Percentiles rank a stretch among this genome's conserved stretches.
These are phyloP conservation scores for Aureobasidium sp. DNA, from an alignment of 2,329 filamentous ascomycete species.

Conservation along the genomic window DNA sequence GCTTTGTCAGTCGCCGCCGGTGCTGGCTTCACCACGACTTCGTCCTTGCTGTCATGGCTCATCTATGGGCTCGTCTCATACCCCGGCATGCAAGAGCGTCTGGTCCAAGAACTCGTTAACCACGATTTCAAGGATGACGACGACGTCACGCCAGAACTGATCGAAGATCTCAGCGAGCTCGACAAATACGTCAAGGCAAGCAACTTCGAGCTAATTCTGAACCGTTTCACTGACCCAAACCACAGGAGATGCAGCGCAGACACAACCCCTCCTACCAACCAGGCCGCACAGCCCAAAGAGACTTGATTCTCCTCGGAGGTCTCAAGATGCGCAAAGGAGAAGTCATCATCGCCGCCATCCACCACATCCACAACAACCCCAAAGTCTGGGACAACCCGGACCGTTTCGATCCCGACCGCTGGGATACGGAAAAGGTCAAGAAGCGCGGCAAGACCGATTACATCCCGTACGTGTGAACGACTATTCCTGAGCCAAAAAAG, in stretches of 20 bases:
- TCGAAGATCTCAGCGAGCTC: too few relatives aligned
- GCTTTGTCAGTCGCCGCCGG: constrained; percentile 46
- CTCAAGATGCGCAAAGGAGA: constrained; percentile 48
- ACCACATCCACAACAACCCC: constrained; percentile 45
- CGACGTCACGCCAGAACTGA: constrained; percentile 17
- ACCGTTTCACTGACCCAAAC: too few relatives aligned
- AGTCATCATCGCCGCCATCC: constrained; percentile 47
- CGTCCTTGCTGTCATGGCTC: constrained; percentile 52
- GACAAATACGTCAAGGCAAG: constrained; percentile 52
- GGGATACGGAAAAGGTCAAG: constrained; percentile 40
- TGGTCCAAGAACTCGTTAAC: constrained; percentile 51
- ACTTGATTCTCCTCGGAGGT: constrained; percentile 53
- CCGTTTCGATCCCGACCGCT: constrained; percentile 24
- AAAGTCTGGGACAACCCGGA: constrained; percentile 54
- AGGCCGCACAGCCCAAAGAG: constrained; percentile 48
- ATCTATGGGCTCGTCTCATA: constrained; percentile 50
- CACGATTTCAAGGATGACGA: constrained; percentile 29
- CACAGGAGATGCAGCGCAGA: constrained; percentile 44
- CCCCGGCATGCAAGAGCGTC: constrained; percentile 48
- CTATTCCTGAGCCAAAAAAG: too few relatives aligned
- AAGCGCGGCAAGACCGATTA: constrained; percentile 49
- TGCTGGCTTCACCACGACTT: constrained; percentile 56
- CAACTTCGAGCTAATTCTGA: too few relatives aligned
- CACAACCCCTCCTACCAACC: constrained; percentile 58
- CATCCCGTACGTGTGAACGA: constrained; percentile 38